These are phyloP conservation scores for Ganoderma sp. DNA, from an alignment of 1,284 basidiomycete genomes.

Conservation along the genomic window DNA sequence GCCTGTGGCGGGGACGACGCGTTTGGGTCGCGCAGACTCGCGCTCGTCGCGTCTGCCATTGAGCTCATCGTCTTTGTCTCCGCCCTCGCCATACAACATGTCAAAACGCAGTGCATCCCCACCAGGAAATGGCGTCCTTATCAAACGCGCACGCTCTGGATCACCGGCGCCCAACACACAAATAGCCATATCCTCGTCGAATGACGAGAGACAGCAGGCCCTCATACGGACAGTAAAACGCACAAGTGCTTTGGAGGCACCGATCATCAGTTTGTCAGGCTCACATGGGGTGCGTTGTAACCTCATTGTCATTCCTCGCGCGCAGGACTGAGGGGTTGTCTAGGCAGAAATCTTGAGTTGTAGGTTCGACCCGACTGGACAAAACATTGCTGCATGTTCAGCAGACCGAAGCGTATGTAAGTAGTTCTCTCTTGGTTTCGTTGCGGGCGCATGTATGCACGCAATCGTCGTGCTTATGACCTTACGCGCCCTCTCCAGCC, in stretches of 20 bases:
- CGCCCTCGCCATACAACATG: slow-evolving; percentile 47
- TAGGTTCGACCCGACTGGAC: slow-evolving; percentile 81
- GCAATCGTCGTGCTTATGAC: background rate
- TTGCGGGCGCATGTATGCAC: background rate
- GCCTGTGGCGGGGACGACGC: slow-evolving; percentile 1
- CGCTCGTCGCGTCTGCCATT: slow-evolving; percentile 3
- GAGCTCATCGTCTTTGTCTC: slow-evolving; percentile 17
- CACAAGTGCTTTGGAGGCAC: slow-evolving; percentile 79
- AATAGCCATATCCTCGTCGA: slow-evolving; percentile 74
- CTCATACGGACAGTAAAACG: slow-evolving; percentile 79
- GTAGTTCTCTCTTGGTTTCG: slow-evolving; percentile 39
- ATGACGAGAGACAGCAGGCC: slow-evolving; percentile 73
- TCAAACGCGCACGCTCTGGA: slow-evolving; percentile 68
- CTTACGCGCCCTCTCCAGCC: slow-evolving; percentile 48
- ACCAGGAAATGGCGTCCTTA: slow-evolving; percentile 58
- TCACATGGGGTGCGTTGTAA: slow-evolving; percentile 65
- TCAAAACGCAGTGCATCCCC: slow-evolving; percentile 71
- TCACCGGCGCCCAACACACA: slow-evolving; percentile 64
- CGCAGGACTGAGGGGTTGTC: background rate
- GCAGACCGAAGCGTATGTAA: slow-evolving; percentile 78
- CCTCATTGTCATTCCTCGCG: background rate
- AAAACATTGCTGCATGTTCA: slow-evolving; percentile 85
- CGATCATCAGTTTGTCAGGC: slow-evolving; percentile 79
- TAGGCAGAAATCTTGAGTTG: slow-evolving; percentile 81
- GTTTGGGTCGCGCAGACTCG: slow-evolving; percentile 3